Percentiles rank a stretch among this genome's conserved stretches.
Evolutionary conservation across 1,139 yeast species (phyloP).

Genomic region (Pichia kudriavzevii): DNA sequence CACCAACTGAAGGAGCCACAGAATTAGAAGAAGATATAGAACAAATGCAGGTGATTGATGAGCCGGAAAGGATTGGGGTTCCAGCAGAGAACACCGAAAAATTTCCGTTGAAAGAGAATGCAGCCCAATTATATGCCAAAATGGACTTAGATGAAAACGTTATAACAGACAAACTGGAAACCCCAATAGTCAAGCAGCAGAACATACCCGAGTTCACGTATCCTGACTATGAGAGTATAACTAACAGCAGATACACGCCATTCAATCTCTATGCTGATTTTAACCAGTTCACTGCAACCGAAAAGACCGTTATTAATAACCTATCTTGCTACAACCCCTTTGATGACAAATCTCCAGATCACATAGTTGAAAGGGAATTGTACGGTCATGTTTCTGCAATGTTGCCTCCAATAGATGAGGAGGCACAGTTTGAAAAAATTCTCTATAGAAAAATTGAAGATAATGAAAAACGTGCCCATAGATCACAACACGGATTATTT

Average conservation of each 20-base stretch:
- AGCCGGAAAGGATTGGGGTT: no score
- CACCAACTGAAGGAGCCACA: no score
- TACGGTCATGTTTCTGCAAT: slow-evolving; percentile 51
- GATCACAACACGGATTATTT: slow-evolving; percentile 49
- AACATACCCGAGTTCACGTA: slow-evolving; percentile 26
- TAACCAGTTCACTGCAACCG: slow-evolving; percentile 46
- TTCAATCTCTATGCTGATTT: slow-evolving; percentile 51
- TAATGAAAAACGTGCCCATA: slow-evolving; percentile 28
- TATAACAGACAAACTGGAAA: no score
- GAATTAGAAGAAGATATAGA: no score
- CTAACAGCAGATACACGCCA: slow-evolving; percentile 31
- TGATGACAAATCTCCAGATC: slow-evolving; percentile 32
- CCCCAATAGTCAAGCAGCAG: slow-evolving; percentile 4
- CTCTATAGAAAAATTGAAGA: slow-evolving; percentile 44
- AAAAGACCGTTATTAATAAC: slow-evolving; percentile 46
- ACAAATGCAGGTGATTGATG: no score
- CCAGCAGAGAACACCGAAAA: no score
- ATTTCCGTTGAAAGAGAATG: no score
- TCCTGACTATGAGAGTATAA: slow-evolving; percentile 23
- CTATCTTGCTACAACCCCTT: slow-evolving; percentile 51
- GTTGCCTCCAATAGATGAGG: slow-evolving; percentile 52
- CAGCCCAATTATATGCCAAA: no score
- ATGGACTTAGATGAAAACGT: no score
- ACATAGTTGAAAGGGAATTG: slow-evolving; percentile 21
- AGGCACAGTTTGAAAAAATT: slow-evolving; percentile 51